These are phyloP conservation scores for Kluyveromyces aestuarii DNA, from an alignment of 805 yeast species.

Conservation along the genomic window DNA sequence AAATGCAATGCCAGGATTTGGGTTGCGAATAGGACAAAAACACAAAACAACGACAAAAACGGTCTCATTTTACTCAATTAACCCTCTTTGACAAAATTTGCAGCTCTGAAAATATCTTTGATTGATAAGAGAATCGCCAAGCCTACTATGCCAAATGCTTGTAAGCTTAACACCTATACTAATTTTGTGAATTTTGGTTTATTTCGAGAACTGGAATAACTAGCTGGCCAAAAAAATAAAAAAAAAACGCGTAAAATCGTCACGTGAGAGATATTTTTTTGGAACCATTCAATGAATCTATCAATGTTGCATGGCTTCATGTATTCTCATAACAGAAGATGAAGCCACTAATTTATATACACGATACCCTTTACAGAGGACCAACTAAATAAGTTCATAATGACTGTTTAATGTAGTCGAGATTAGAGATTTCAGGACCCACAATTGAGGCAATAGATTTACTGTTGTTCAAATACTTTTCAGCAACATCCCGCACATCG, in stretches of 20 bases:
- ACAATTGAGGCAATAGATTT: slow-evolving; percentile 35
- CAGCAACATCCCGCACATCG: slow-evolving; percentile 60
- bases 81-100: not conserved
- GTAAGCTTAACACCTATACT: too few relatives aligned
- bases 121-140: too few relatives aligned
- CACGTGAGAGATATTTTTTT: not conserved
- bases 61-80: not conserved
- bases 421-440: slow-evolving; percentile 24
- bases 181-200: not conserved
- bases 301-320: not conserved
- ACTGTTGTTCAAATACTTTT: slow-evolving; percentile 44
- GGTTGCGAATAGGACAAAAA: slow-evolving; percentile 2
- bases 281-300: not conserved
- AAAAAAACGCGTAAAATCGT: not conserved
- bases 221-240: not conserved
- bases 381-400: not conserved
- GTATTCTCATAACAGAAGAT: too few relatives aligned
- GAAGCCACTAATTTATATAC: too few relatives aligned
- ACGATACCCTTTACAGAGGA: not conserved
- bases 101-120: not conserved
- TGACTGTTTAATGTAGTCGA: not conserved
- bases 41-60: slow-evolving; percentile 1
- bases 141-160: too few relatives aligned
- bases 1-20: slow-evolving; percentile 34
- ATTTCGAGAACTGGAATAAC: not conserved